Evolutionary conservation across 2,329 filamentous ascomycete species (phyloP).

Genomic region (Paraconiothyrium sp.): DNA sequence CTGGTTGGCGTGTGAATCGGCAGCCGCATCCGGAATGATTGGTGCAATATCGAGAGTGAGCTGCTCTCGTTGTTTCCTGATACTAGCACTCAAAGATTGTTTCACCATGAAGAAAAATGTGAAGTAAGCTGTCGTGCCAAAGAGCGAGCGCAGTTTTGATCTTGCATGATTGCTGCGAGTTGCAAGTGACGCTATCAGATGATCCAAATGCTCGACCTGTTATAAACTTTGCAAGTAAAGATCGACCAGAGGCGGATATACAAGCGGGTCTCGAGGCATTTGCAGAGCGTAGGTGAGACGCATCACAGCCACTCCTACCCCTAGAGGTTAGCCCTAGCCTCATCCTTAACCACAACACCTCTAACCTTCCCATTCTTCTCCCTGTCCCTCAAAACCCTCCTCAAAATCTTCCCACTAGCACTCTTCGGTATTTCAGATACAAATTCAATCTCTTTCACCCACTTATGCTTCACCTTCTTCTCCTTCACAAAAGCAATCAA

Average conservation of each 20-base stretch:
- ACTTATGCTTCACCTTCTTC: conserved; percentile 59
- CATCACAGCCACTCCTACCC: not conserved
- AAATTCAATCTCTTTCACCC: conserved; percentile 57
- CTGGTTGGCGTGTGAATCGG: conserved; percentile 5
- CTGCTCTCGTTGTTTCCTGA: not conserved
- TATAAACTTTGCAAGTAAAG: too few relatives aligned
- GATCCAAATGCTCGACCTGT: too few relatives aligned
- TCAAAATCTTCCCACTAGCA: conserved; percentile 58
- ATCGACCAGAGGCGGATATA: too few relatives aligned
- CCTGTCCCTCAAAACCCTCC: conserved; percentile 56
- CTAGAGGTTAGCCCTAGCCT: conserved; percentile 26
- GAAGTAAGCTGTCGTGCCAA: too few relatives aligned
- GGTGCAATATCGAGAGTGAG: not conserved
- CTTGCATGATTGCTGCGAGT: too few relatives aligned
- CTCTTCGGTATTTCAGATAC: conserved; percentile 59
- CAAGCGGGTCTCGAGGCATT: not conserved
- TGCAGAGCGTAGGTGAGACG: not conserved
- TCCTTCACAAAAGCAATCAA: conserved; percentile 55
- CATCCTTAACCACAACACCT: conserved; percentile 37
- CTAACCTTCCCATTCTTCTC: conserved; percentile 49
- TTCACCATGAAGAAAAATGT: too few relatives aligned
- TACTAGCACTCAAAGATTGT: not conserved
- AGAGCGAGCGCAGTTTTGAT: too few relatives aligned
- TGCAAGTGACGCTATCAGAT: too few relatives aligned
- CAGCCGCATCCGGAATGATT: not conserved